A percentile compares a stretch with the other conserved stretches of the same genome.
phyloP scores from a whole-genome alignment of 805 yeast species.

The Metschnikowia hibisci region DNA sequence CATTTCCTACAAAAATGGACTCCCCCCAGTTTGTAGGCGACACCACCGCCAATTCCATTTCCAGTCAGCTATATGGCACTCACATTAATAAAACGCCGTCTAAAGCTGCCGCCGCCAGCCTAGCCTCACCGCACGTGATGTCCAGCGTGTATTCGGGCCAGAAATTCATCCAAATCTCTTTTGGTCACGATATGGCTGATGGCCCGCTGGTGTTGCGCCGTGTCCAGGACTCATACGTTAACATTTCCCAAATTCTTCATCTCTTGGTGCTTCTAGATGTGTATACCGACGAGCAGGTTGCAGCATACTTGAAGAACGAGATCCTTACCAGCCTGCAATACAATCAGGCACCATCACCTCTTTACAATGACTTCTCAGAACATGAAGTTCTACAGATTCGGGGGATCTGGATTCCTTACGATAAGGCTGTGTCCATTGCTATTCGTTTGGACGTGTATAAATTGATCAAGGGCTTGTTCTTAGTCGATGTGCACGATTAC shows the following conservation, averaged over 20 bases:
- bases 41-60: slow-evolving; percentile 38
- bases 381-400: slow-evolving; percentile 26
- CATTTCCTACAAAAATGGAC: slow-evolving; percentile 27
- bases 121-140: slow-evolving; percentile 7
- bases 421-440: slow-evolving; percentile 39
- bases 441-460: slow-evolving; percentile 38
- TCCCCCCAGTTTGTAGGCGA: slow-evolving; percentile 42
- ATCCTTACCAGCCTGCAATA: slow-evolving; percentile 31
- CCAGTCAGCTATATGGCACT: slow-evolving; percentile 32
- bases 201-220: slow-evolving; percentile 30
- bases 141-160: slow-evolving; percentile 34
- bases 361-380: slow-evolving; percentile 27
- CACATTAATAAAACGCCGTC: slow-evolving; percentile 25
- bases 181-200: slow-evolving; percentile 9
- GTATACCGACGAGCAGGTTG: slow-evolving; percentile 25
- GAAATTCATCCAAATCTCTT: slow-evolving; percentile 33
- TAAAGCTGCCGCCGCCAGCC: not conserved
- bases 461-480: slow-evolving; percentile 32
- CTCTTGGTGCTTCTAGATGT: slow-evolving; percentile 29
- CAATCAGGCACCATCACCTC: slow-evolving; percentile 16
- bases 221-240: slow-evolving; percentile 41
- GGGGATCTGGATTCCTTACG: slow-evolving; percentile 44
- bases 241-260: slow-evolving; percentile 35
- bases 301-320: slow-evolving; percentile 31
- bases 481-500: slow-evolving; percentile 44